Evolutionary conservation across 768 basidiomycete species (phyloP).

Genomic region (Russula brevipes): DNA sequence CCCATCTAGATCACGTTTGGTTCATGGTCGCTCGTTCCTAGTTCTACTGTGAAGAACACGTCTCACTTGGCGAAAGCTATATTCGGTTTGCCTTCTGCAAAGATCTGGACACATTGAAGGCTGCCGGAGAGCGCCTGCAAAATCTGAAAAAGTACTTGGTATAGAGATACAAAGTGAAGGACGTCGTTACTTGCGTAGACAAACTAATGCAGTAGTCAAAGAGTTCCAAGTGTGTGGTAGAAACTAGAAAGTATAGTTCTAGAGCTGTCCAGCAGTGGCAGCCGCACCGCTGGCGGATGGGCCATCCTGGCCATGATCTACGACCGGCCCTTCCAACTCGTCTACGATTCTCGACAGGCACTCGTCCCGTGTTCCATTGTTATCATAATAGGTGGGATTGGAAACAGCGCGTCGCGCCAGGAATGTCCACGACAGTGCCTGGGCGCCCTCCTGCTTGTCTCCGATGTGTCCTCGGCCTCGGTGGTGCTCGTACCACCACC

Average conservation of each 20-base stretch:
- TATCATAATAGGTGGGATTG: conserved; percentile 86
- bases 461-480: conserved; percentile 38
- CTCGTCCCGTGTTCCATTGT: conserved; percentile 44
- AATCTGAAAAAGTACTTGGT: conserved; percentile 60
- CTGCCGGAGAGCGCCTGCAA: conserved; percentile 79
- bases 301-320: conserved; percentile 9
- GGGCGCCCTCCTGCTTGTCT: conserved; percentile 64
- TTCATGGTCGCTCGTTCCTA: conserved; percentile 30
- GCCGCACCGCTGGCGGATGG: not conserved
- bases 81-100: conserved; percentile 95
- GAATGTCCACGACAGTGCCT: conserved; percentile 77
- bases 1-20: not conserved
- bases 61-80: conserved; percentile 78
- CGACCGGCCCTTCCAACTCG: conserved; percentile 31
- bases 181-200: conserved; percentile 5
- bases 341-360: conserved; percentile 71
- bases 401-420: conserved; percentile 60
- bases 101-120: conserved; percentile 75
- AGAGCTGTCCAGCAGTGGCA: not conserved
- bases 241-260: not conserved
- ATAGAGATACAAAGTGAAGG: conserved; percentile 11
- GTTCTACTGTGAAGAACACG: conserved; percentile 92
- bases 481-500: conserved; percentile 43
- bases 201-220: not conserved
- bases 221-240: not conserved